Base-by-base conservation (phyloP, 2,329 filamentous ascomycete genomes). In the Scytalidium sp. region DNA sequence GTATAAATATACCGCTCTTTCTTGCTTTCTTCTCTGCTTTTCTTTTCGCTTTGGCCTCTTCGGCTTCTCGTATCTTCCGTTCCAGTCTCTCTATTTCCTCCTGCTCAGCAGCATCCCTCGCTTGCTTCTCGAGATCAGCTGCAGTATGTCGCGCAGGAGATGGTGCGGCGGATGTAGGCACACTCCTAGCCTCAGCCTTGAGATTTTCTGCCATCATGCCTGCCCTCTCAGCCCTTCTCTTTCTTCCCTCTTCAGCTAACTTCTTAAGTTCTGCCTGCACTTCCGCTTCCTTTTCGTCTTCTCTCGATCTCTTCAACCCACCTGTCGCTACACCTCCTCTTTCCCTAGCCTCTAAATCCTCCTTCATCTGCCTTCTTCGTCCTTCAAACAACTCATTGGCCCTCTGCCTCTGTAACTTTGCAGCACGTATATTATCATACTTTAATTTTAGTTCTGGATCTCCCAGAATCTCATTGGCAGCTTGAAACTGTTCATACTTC, bases 401-500 rank as follows among this genome's bases (percentile, higher is more conserved):
- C 63, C 83, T 76, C 66, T 82, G 80, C 63, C 86, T 86, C 64
- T 88, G 80, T 51, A 85, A 72, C 54, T 82, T 78, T 36, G 90
- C 88, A 60, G 85, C 81, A 41, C 89, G 81, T 54, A 85, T 83
- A 64, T 82, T 80, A 64, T 96, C 89, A 73, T 97, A 96, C 47
- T 85, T 81, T 45, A 81, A 79, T 51, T 90, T 88, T 32, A 90
- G 80, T 13, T 78, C 79, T 0, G 82, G 70, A 56, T 91, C 85
- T 22, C 83, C 80, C 2, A 97, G 81, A 2, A 97, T 81, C 69
- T 95, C 90, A 64, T 90, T 84, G n/a, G 90, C 92, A 54, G 88
- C 87, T 63, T 91, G 88, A 50, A 96, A 84, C 1, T 88, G 76
- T 68, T 96, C 88, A 75, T 95, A 97, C 62, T 88, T 88, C 49